phyloP scores from a whole-genome alignment of 2,329 filamentous ascomycete genomes.

The Claviceps sp. region DNA sequence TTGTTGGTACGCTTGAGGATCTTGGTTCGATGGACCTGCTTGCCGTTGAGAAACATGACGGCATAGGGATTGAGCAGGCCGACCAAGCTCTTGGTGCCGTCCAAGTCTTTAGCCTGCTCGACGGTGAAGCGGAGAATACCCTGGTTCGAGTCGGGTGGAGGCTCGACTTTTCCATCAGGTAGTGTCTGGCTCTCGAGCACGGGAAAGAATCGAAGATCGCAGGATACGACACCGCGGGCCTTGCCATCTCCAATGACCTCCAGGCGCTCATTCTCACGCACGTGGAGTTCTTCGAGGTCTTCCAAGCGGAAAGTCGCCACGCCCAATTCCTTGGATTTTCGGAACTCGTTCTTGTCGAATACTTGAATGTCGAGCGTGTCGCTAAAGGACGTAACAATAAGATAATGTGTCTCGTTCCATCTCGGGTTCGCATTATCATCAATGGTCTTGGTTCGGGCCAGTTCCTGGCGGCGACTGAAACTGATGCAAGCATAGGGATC shows the following conservation, averaged over 20 bases:
- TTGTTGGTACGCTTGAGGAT: conserved; percentile 96
- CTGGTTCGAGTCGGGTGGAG: conserved; percentile 78
- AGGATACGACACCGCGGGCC: conserved; percentile 62
- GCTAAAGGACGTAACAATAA: conserved; percentile 83
- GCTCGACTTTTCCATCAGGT: conserved; percentile 64
- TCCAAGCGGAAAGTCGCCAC: conserved; percentile 76
- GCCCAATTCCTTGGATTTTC: conserved; percentile 93
- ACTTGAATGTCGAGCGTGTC: conserved; percentile 75
- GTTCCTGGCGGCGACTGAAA: conserved; percentile 66
- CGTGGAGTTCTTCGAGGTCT: conserved; percentile 59
- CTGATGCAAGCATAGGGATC: conserved; percentile 83
- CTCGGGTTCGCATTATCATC: conserved; percentile 73
- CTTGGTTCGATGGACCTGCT: conserved; percentile 77
- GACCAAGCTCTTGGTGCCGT: conserved; percentile 81
- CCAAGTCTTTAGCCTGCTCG: conserved; percentile 92
- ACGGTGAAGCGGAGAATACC: conserved; percentile 90
- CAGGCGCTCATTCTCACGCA: conserved; percentile 72
- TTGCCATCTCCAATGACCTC: conserved; percentile 79
- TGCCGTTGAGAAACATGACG: conserved; percentile 76
- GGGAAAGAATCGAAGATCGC: conserved; percentile 89
- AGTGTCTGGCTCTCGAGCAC: conserved; percentile 62
- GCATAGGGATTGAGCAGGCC: conserved; percentile 88
- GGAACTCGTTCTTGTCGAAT: conserved; percentile 88
- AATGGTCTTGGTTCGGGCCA: conserved; percentile 81
- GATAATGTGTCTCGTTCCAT: conserved; percentile 95